Percentiles rank a stretch among this genome's conserved stretches.
Evolutionary conservation across 2,329 filamentous ascomycete genomes (phyloP).

Genomic region (Fusarium armeniacum): DNA sequence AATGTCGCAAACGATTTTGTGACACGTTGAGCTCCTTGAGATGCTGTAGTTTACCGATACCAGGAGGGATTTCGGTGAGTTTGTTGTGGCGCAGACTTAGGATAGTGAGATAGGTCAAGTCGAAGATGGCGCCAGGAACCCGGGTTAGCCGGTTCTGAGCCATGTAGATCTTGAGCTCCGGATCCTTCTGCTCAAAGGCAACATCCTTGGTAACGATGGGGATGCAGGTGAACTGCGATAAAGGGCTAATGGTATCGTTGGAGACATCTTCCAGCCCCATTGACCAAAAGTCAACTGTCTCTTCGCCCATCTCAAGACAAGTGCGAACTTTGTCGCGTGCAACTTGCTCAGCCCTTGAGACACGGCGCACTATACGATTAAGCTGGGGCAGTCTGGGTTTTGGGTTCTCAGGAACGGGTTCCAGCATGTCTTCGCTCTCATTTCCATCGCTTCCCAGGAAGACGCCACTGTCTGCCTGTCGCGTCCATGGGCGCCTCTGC

Average conservation of each 20-base stretch:
- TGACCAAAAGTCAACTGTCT: slow-evolving; percentile 73
- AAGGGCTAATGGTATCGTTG: slow-evolving; percentile 68
- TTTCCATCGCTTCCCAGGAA: slow-evolving; percentile 74
- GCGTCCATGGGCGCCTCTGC: slow-evolving; percentile 67
- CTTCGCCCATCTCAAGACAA: slow-evolving; percentile 70
- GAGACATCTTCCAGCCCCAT: slow-evolving; percentile 67
- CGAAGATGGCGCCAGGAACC: slow-evolving; percentile 73
- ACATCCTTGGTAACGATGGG: slow-evolving; percentile 69
- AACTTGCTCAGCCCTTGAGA: slow-evolving; percentile 59
- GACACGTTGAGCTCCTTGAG: slow-evolving; percentile 75
- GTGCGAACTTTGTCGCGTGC: slow-evolving; percentile 63
- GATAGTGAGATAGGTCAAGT: slow-evolving; percentile 72
- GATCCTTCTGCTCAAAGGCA: slow-evolving; percentile 70
- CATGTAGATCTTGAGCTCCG: slow-evolving; percentile 72
- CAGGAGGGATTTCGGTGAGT: slow-evolving; percentile 71
- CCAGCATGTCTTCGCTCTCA: slow-evolving; percentile 60
- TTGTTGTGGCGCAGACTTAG: slow-evolving; percentile 76
- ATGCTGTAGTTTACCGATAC: slow-evolving; percentile 69
- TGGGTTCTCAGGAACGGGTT: slow-evolving; percentile 51
- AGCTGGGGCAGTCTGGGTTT: slow-evolving; percentile 58
- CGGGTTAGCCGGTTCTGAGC: slow-evolving; percentile 69
- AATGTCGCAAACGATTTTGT: slow-evolving; percentile 70
- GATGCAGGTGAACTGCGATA: slow-evolving; percentile 68
- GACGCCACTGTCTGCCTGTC: slow-evolving; percentile 77
- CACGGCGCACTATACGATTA: slow-evolving; percentile 50